Evolutionary conservation across 2,329 filamentous ascomycete genomes (phyloP), one percentile per base, ranked within the genome.

Genomic region (Apiospora saccharicola): DNA sequence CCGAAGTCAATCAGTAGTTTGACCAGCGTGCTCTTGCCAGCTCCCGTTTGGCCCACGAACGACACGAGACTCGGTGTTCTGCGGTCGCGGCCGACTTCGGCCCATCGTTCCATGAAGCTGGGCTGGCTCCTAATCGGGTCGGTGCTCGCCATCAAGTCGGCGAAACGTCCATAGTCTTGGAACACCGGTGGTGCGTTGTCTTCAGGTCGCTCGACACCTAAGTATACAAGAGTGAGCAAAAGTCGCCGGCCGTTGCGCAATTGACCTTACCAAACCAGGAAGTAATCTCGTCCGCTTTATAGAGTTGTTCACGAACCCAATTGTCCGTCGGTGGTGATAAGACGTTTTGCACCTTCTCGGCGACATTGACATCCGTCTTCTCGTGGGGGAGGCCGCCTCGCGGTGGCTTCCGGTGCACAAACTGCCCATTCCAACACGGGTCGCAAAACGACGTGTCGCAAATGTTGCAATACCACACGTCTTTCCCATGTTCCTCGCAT

Each of bases 11-110:
- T 83, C 8, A 86, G 75, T 71, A 86, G 73, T 69, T 84, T 85
- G 71, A 86, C 83, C 30, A 86, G 71, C 1, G 83, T 84, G 44
- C 83, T 85, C 76, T 87, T 86, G 0, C 85, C 85, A 4, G 84
- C 84, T 2, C 80, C 80, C 73, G 81, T 83, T 67, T 81, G 76
- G 4, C 82, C 82, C 10, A 85, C 76, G 68, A 85, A 84, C 0
- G 82, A 84, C 0, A 83, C 80, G 3, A 83, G 74, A 43, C 74
- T 78, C 16, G 81, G 82, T 13, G 70, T 71, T 73, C 78, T 78
- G 51, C 78, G 69, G 12, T 75, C 73, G 26, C 69, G 51, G 34
- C 70, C 37, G 13, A 70, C 69, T 37, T 75, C 73, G 26, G 24
- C 34, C 41, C 26, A 53, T 44, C 67, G 46, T 44, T 73, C 70